Evolutionary conservation across 2,329 filamentous ascomycete genomes (phyloP).

Genomic region (Aphanocladium album): DNA sequence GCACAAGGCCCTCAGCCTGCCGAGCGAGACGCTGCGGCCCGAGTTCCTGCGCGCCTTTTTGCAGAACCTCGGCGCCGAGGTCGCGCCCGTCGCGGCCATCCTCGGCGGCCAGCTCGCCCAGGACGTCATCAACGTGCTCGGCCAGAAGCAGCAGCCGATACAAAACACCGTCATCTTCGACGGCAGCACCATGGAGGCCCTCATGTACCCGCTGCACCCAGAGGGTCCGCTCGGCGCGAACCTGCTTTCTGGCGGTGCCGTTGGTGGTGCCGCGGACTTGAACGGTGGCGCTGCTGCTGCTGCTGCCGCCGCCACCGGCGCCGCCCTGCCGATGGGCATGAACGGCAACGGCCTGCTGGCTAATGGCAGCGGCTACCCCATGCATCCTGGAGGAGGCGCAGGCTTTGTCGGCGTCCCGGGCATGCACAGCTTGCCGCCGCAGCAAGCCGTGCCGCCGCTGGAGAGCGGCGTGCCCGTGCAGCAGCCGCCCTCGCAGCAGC

Average conservation of each 20-base stretch:
- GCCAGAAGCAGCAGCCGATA: slow-evolving; percentile 85
- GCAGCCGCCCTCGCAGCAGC: not conserved
- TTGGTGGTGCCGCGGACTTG: slow-evolving; percentile 14
- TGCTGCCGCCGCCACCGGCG: slow-evolving; percentile 11
- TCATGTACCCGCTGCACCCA: slow-evolving; percentile 78
- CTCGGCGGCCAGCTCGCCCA: slow-evolving; percentile 88
- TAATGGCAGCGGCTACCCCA: not conserved
- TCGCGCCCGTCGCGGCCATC: slow-evolving; percentile 82
- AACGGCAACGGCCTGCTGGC: not conserved
- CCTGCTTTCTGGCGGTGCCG: slow-evolving; percentile 32
- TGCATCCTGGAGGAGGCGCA: not conserved
- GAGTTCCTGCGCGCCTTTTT: slow-evolving; percentile 79
- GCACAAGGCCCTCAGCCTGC: slow-evolving; percentile 68
- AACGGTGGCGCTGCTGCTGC: slow-evolving; percentile 2
- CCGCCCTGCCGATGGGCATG: slow-evolving; percentile 4
- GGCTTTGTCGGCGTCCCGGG: not conserved
- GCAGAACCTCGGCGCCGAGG: slow-evolving; percentile 77
- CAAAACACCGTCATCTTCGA: slow-evolving; percentile 95
- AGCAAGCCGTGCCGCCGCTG: not conserved
- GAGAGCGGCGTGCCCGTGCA: not conserved
- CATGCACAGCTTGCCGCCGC: not conserved
- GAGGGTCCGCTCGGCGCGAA: slow-evolving; percentile 49
- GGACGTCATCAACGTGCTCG: slow-evolving; percentile 94
- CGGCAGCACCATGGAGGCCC: slow-evolving; percentile 71
- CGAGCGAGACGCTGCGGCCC: slow-evolving; percentile 59